Evolutionary conservation across 768 basidiomycete genomes (phyloP).

Genomic region (Amanita molliuscula): DNA sequence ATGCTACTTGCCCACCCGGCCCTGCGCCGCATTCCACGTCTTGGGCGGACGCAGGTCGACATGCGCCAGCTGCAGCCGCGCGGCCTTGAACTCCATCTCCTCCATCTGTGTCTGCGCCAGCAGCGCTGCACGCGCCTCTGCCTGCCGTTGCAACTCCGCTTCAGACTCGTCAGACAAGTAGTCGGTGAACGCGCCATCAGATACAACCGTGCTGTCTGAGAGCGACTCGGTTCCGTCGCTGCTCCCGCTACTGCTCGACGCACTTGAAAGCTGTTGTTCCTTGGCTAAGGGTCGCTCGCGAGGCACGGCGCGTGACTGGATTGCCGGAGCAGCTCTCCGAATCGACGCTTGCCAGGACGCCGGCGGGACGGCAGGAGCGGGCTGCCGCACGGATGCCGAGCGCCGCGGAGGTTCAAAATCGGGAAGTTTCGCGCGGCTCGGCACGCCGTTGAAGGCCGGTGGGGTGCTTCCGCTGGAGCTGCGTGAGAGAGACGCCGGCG

Average conservation of each 20-base stretch:
- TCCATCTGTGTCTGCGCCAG: conserved; percentile 75
- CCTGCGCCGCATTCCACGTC: conserved; percentile 50
- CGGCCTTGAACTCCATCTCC: conserved; percentile 73
- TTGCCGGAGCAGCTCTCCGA: background rate
- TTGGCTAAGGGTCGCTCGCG: conserved; percentile 22
- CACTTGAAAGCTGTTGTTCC: conserved; percentile 26
- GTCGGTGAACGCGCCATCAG: conserved; percentile 83
- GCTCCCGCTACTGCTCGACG: conserved; percentile 53
- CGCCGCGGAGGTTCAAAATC: conserved; percentile 49
- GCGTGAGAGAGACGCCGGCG: conserved; percentile 26
- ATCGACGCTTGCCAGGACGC: conserved; percentile 18
- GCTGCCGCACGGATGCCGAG: conserved; percentile 24
- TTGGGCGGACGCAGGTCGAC: conserved; percentile 71
- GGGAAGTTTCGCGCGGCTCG: conserved; percentile 39
- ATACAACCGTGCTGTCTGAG: conserved; percentile 71
- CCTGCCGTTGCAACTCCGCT: conserved; percentile 77
- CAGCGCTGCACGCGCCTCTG: conserved; percentile 68
- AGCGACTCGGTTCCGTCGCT: conserved; percentile 54
- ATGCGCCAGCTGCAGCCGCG: conserved; percentile 65
- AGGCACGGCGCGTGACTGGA: conserved; percentile 2
- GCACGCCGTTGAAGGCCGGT: conserved; percentile 33
- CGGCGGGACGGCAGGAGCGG: conserved; percentile 20
- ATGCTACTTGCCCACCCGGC: background rate
- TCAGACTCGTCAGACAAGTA: conserved; percentile 92
- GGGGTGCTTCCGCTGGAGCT: conserved; percentile 31